Percentiles rank a stretch among this genome's conserved stretches.
Evolutionary conservation across 2,329 filamentous ascomycete genomes (phyloP).

Genomic region (Xylariaceae sp.): DNA sequence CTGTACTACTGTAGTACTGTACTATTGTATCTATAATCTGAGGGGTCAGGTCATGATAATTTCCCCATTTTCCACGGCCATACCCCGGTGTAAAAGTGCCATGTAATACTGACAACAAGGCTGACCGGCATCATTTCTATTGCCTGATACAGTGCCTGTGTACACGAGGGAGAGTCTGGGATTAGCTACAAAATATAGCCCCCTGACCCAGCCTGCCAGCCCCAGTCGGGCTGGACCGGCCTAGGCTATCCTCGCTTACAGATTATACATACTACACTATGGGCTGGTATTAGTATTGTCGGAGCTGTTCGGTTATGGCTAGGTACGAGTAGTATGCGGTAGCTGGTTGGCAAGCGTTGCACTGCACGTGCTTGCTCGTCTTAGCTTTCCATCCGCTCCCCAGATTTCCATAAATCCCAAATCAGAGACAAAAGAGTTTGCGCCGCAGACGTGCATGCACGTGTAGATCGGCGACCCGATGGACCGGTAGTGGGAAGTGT

Average conservation of each 20-base stretch:
- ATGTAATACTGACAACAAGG: neutral
- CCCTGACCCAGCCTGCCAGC: no score
- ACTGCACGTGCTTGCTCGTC: no score
- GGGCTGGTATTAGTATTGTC: no score
- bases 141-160: neutral
- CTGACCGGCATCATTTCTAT: neutral
- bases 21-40: no score
- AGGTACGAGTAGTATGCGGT: no score
- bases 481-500: constrained; percentile 14
- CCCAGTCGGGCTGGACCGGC: neutral
- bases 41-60: neutral
- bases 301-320: constrained; percentile 7
- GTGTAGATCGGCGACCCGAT: constrained; percentile 22
- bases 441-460: constrained; percentile 22
- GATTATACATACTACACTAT: no score
- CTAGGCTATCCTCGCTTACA: constrained; percentile 7
- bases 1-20: no score
- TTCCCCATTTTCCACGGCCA: constrained; percentile 4
- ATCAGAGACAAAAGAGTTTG: no score
- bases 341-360: neutral
- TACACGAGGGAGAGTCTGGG: no score
- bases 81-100: constrained; percentile 12
- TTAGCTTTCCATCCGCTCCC: no score
- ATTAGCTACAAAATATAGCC: no score
- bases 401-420: no score